Evolutionary conservation across 768 basidiomycete species (phyloP).

Genomic region (Tulasnella sp.): DNA sequence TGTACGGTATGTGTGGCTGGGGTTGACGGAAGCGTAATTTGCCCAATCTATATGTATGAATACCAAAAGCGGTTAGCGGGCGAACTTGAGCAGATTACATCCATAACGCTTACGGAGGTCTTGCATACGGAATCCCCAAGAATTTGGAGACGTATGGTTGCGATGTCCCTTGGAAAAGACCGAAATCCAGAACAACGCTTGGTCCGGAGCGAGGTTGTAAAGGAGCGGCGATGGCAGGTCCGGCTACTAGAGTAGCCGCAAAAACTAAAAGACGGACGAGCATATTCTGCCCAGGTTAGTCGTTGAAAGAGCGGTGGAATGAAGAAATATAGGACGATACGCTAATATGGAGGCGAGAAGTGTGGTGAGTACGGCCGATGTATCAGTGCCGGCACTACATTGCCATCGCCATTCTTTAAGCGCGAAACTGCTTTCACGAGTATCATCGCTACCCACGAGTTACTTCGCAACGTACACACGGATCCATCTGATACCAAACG

Average conservation of each 20-base stretch:
- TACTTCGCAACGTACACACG: too few species aligned
- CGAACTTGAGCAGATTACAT: not conserved
- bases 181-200: conserved; percentile 33
- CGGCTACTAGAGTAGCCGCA: not conserved
- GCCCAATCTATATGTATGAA: conserved; percentile 27
- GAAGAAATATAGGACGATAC: too few species aligned
- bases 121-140: conserved; percentile 43
- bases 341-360: too few species aligned
- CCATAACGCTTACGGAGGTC: conserved; percentile 36
- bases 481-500: too few species aligned
- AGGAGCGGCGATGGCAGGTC: not conserved
- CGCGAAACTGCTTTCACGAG: too few species aligned
- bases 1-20: conserved; percentile 29
- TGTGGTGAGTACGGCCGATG: too few species aligned
- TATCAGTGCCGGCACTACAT: too few species aligned
- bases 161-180: conserved; percentile 34
- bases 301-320: too few species aligned
- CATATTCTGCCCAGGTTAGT: too few species aligned
- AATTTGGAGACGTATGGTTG: conserved; percentile 31
- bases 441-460: too few species aligned
- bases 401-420: too few species aligned
- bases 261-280: too few species aligned
- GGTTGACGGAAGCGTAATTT: conserved; percentile 36
- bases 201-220: conserved; percentile 19
- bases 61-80: conserved; percentile 27